Evolutionary conservation across 2,329 filamentous ascomycete species (phyloP).

Genomic region (Dactylellina cionopaga): DNA sequence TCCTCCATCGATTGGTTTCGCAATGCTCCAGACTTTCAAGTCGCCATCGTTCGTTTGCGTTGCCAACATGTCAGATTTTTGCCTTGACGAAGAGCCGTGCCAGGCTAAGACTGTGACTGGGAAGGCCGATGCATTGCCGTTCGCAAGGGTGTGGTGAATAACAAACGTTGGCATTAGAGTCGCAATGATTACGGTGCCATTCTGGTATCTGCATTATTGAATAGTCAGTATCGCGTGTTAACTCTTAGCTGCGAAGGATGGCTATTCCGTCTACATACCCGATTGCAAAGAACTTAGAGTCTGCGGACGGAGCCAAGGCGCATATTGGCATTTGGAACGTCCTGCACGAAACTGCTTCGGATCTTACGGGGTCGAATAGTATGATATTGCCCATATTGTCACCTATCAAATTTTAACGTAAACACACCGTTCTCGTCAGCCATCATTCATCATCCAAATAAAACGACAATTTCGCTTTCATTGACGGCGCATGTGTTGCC

Average conservation of each 20-base stretch:
- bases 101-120: constrained; percentile 87
- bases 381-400: constrained; percentile 93
- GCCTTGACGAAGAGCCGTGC: constrained; percentile 95
- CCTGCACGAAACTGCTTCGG: constrained; percentile 87
- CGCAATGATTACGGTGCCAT: constrained; percentile 90
- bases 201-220: constrained; percentile 77
- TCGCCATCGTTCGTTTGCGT: constrained; percentile 92
- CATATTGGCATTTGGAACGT: constrained; percentile 96
- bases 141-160: constrained; percentile 90
- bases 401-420: no score
- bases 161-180: constrained; percentile 90
- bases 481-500: constrained; percentile 61
- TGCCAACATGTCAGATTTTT: constrained; percentile 97
- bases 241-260: constrained; percentile 1
- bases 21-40: constrained; percentile 93
- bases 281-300: constrained; percentile 95
- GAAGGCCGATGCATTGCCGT: constrained; percentile 79
- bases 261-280: constrained; percentile 78
- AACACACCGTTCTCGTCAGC: constrained; percentile 53
- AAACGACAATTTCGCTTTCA: no score
- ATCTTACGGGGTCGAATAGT: constrained; percentile 90
- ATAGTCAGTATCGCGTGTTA: constrained; percentile 1
- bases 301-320: constrained; percentile 85
- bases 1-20: constrained; percentile 76
- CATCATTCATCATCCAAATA: no score